Conservation (phyloP, 495 filamentous ascomycete species). For the Beverwykella pulmonaria region DNA sequence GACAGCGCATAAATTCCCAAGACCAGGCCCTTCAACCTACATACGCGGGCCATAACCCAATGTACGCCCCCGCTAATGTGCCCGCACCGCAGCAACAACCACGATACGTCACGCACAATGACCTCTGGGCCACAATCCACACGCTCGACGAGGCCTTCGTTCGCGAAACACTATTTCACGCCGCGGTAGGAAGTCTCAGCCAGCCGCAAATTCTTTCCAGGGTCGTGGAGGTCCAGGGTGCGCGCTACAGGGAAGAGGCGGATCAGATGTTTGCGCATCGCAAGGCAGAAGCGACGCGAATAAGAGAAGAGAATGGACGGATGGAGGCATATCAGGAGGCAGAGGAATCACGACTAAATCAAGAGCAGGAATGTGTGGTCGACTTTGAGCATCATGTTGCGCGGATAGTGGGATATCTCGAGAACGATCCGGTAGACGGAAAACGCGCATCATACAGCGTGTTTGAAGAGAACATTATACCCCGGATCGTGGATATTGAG, state of each 20-base stretch:
- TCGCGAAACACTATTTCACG: neutral
- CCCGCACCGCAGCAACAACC: neutral
- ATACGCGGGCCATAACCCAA: neutral
- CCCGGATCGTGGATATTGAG: neutral
- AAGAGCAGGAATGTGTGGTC: neutral
- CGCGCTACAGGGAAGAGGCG: neutral
- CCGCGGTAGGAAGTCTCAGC: neutral
- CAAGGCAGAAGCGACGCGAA: neutral
- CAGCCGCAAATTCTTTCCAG: neutral
- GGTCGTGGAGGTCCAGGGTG: neutral
- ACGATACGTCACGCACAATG: neutral
- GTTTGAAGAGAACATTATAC: conserved; percentile 1
- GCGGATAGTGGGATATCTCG: neutral
- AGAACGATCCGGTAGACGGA: conserved; percentile 1
- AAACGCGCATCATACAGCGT: neutral
- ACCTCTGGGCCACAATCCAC: neutral
- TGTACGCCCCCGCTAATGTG: neutral
- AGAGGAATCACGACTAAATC: neutral
- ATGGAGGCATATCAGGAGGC: neutral
- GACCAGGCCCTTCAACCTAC: neutral
- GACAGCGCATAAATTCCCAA: neutral
- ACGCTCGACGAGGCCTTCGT: neutral
- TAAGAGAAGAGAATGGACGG: neutral
- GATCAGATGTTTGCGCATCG: neutral
- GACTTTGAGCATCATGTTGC: neutral